Evolutionary conservation across 208 protist species (phyloP).

Genomic region (Vickermania ingenoplastis): DNA sequence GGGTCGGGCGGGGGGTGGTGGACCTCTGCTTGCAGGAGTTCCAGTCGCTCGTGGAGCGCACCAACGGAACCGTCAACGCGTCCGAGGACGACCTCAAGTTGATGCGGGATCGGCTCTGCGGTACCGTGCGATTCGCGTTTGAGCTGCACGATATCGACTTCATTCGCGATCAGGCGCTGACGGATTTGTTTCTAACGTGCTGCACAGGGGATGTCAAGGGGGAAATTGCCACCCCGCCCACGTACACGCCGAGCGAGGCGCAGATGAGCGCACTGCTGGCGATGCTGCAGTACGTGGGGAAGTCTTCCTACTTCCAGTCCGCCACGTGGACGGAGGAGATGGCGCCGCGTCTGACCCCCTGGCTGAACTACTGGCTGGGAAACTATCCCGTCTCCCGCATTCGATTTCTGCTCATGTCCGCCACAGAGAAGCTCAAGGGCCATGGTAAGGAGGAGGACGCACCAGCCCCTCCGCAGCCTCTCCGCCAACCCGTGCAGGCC

Average conservation of each 20-base stretch:
- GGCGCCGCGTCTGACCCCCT: conserved; percentile 25
- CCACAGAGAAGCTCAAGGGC: conserved; percentile 31
- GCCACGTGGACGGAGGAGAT: conserved; percentile 18
- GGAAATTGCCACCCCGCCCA: conserved; percentile 34
- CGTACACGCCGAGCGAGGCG: conserved; percentile 47
- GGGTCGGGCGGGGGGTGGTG: conserved; percentile 55
- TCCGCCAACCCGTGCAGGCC: conserved; percentile 3
- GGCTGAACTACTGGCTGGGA: conserved; percentile 48
- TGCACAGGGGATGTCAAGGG: conserved; percentile 27
- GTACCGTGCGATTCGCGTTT: conserved; percentile 68
- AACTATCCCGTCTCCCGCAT: conserved; percentile 51
- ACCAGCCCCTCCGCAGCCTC: conserved; percentile 1
- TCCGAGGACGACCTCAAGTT: conserved; percentile 29
- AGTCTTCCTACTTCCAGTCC: conserved; percentile 37
- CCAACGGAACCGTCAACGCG: conserved; percentile 5
- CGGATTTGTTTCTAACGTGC: conserved; percentile 43
- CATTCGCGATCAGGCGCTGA: conserved; percentile 45
- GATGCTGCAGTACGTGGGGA: conserved; percentile 26
- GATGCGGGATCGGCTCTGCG: conserved; percentile 46
- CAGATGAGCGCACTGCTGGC: conserved; percentile 70
- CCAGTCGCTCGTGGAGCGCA: conserved; percentile 1
- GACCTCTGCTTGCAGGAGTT: conserved; percentile 66
- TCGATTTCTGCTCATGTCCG: conserved; percentile 58
- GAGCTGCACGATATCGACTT: conserved; percentile 67
- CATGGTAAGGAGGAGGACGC: conserved; percentile 8